Evolutionary conservation across 2,329 filamentous ascomycete genomes (phyloP).

Genomic region (Davidsoniella virescens): DNA sequence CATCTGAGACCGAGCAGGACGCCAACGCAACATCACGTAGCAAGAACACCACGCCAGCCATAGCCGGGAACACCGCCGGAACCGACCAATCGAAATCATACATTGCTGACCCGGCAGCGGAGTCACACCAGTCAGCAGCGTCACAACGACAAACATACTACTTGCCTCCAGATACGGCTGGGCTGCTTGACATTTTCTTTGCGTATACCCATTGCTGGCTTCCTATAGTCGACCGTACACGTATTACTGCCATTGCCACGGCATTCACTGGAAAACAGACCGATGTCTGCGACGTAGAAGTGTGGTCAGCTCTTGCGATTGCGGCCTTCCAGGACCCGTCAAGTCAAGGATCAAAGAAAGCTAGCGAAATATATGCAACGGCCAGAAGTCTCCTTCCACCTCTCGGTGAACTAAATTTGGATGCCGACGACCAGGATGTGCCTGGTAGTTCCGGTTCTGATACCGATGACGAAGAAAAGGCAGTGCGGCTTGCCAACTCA

Average conservation of each 20-base stretch:
- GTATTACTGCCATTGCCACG: conserved; percentile 33
- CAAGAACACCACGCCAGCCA: neutral
- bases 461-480: conserved; percentile 30
- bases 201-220: conserved; percentile 64
- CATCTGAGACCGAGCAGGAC: conserved; percentile 15
- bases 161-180: conserved; percentile 38
- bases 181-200: conserved; percentile 56
- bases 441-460: conserved; percentile 18
- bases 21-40: neutral
- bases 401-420: conserved; percentile 1
- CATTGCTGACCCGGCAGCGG: neutral
- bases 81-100: neutral
- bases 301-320: conserved; percentile 44
- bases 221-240: conserved; percentile 53
- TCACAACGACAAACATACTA: conserved; percentile 12
- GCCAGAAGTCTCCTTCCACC: conserved; percentile 32
- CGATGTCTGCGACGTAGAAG: conserved; percentile 33
- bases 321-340: conserved; percentile 36
- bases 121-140: neutral
- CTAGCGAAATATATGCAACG: conserved; percentile 30
- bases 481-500: conserved; percentile 21
- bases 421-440: neutral
- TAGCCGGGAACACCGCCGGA: neutral
- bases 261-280: conserved; percentile 25
- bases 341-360: conserved; percentile 15